Evolutionary conservation across 345 rosid genomes (phyloP), one percentile per base, ranked within the genome.

Genomic region (Eucalyptus melliodora): DNA sequence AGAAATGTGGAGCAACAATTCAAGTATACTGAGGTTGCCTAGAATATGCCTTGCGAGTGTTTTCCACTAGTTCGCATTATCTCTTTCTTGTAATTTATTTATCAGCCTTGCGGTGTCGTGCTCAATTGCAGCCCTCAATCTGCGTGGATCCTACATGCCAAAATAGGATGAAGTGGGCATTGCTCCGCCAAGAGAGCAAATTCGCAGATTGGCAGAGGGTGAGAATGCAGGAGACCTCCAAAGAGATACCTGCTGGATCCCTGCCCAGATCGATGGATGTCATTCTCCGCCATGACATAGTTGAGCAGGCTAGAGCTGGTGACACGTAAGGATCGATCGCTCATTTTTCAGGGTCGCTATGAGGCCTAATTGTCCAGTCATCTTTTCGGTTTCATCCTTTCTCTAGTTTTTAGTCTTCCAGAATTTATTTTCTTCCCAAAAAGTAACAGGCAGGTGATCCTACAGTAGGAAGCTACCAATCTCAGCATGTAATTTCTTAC

Each of bases 181-280:
- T 98, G 90, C 99, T 98, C 90, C 92, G 98, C 89, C 99, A 96
- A 90, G 99, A 98, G 92, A 97, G 99, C 89, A 98, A 96, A 91
- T 98, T 98, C 91, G 95, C 99, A 11, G 99, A 98, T 90, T 96
- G 99, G 99, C 99, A 98, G 92, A 96, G 99, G 92, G 99, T 96
- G 77, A 95, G 99, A 91, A 93, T 98, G 99, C 99, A 98, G 92
- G 99, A 98, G 94, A 96, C 98, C 87, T 97, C 99, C 16, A 94
- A 95, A 92, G 99, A 98, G 95, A 97, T 98, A 88, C 99, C 99
- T 88, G 98, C 98, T 3, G 98, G 99, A 15, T 98, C 99, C 85
- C 97, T 98, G 91, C 99, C 99, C 23, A 92, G 99, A 87, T 98
- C 99, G 40, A 89, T 98, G 93, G 99, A 98, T 94, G 96, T 97